Base-by-base conservation (phyloP, 2,329 filamentous ascomycete species). In the Emericellopsis cladophorae region DNA sequence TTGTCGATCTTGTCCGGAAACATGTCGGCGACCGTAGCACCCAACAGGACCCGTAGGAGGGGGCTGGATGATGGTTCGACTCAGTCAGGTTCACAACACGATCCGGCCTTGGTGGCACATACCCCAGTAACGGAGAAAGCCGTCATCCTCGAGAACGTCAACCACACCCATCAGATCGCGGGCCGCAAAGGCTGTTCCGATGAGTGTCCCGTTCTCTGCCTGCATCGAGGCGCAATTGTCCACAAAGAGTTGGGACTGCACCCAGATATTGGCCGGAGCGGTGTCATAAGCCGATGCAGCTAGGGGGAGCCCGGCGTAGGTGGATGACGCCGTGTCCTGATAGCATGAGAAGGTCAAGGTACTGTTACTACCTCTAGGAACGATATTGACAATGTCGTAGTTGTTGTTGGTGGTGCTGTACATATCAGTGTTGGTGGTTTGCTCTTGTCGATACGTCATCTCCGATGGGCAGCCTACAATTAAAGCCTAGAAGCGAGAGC, bases 131-230 rank as follows among this genome's bases (percentile, higher is more conserved):
- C 59, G 48, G 5, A 64, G 43, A 48, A 62, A 38, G 15, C 59
- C 57, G 42, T 64, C 61, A 22, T 60, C 57, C 2, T 49, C 54
- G 6, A 65, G 50, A 1, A 64, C 61, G 39, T 71, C 66, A 1
- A 62, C 62, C 39, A 71, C 59, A 5, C 49, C 41, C 42, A 68
- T 60, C 45, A 69, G 53, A 42, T 72, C 68, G 29, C 66, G 51
- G 0, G 59, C 67, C 0, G 58, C 55, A 44, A 64, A 69, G 0
- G 62, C 59, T 0, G 65, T 69, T 9, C 67, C 64, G 4, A 70
- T 47, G 7, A 63, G 47, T 5, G 41, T 40, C 2, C 57, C 64
- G 1, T 49, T 62, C 2, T 58, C 46, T 12, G 57, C 51, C 0
- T 48, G 45, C 11, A 26, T 37, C 2, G 33, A n/a, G 7, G 33